Evolutionary conservation across 371 early-diverging fungal species (phyloP), one percentile per base, ranked within the genome.

Genomic region (Mortierella sp.): DNA sequence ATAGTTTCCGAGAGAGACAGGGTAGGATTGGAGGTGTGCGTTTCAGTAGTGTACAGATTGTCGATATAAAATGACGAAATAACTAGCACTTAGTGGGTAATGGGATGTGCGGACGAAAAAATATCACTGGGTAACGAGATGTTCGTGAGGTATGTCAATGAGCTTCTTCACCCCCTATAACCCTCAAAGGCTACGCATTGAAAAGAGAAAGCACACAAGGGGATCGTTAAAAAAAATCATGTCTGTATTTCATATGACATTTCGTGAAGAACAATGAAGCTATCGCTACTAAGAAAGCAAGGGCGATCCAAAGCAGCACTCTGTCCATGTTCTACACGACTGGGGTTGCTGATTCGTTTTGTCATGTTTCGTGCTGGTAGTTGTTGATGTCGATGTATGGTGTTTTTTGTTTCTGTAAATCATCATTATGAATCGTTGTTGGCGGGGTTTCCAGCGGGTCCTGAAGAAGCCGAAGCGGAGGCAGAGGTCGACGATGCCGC

Each of bases 401-500:
- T 63, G 49, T 72, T 77, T 21, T 48, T 44, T 60, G 49, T 68
- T 46, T 38, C 8, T 56, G 49, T 46, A 14, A 58, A 6, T 35
- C 4, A 6, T 71, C 79, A 73, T 78, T 82, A 82, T 78, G 75
- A 44, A 38, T 72, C 72, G 29, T 75, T 63, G 75, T 68, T 74
- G 58, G 70, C 46, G 27, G 71, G 32, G 4, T 10, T 70, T 48
- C 75, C 73, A 27, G 70, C 74, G 2, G 75, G 41, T 27, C 32
- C 48, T 11, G 68, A 4, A 35, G 68, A 56, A 54, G 58, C 75
- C 5, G 76, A 51, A 18, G 72, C 32, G 0, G 75, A 4, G 3
- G 75, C 44, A 2, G 75, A 74, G 11, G 72, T 44, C 6, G 80
- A 71, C 18, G 75, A 58, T 27, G 21, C 48, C 24, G 68, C 21